phyloP scores from a whole-genome alignment of 1,139 yeast species.

The Arxiozyma slooffiae region DNA sequence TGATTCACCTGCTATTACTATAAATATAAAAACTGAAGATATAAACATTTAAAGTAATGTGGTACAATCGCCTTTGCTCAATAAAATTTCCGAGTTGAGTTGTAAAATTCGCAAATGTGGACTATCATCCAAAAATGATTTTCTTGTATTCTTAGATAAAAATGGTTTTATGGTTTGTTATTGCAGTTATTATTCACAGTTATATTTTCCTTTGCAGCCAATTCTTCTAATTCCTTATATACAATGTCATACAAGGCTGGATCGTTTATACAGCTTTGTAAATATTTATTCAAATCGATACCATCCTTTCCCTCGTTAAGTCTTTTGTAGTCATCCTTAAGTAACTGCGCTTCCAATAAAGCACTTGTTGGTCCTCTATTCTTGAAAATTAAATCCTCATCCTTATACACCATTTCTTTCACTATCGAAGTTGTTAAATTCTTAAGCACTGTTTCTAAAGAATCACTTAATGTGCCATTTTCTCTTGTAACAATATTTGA shows the following conservation, averaged over 20 bases:
- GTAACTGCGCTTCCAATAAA: constrained; percentile 24
- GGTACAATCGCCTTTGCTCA: constrained; percentile 46
- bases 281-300: constrained; percentile 13
- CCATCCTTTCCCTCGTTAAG: constrained; percentile 16
- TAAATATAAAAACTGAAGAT: constrained; percentile 44
- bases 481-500: constrained; percentile 1
- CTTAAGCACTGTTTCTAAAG: background rate
- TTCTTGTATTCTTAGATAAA: constrained; percentile 68
- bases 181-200: background rate
- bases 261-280: constrained; percentile 14
- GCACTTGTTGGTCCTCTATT: constrained; percentile 31
- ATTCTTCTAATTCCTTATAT: background rate
- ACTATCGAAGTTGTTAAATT: constrained; percentile 11
- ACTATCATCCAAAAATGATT: constrained; percentile 78
- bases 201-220: background rate
- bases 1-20: constrained; percentile 50
- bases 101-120: constrained; percentile 62
- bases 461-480: background rate
- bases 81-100: constrained; percentile 73
- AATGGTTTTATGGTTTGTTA: constrained; percentile 40
- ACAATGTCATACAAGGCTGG: constrained; percentile 10
- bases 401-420: constrained; percentile 21
- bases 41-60: constrained; percentile 35
- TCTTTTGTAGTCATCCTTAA: constrained; percentile 22
- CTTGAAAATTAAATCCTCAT: constrained; percentile 26